Evolutionary conservation across 495 filamentous ascomycete genomes (phyloP).

Genomic region (Corynascus novoguineensis): DNA sequence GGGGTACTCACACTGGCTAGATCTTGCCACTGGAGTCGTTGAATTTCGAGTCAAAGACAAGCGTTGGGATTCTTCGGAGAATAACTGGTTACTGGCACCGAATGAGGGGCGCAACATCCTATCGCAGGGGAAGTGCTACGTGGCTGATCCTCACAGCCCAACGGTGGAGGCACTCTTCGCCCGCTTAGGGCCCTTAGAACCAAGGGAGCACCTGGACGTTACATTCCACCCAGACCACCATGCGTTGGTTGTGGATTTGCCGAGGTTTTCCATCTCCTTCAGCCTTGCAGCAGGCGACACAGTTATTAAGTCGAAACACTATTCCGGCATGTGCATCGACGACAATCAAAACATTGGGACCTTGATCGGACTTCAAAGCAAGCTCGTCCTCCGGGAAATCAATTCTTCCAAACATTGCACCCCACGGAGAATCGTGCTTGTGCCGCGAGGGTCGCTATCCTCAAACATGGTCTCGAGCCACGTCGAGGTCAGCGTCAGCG

Average conservation of each 20-base stretch:
- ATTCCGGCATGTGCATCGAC: conserved; percentile 49
- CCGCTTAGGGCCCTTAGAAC: conserved; percentile 11
- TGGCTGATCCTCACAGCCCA: conserved; percentile 13
- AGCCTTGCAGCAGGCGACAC: conserved; percentile 1
- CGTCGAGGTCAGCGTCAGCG: conserved; percentile 38
- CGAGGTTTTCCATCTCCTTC: conserved; percentile 17
- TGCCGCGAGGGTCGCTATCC: conserved; percentile 43
- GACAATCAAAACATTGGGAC: conserved; percentile 45
- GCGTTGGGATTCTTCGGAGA: conserved; percentile 35
- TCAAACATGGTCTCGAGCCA: conserved; percentile 30
- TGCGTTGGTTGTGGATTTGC: conserved; percentile 5
- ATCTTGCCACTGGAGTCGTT: conserved; percentile 21
- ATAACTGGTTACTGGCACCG: conserved; percentile 14
- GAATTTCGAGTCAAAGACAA: conserved; percentile 45
- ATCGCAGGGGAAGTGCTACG: background rate
- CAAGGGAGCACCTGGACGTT: conserved; percentile 3
- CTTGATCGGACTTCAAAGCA: conserved; percentile 49
- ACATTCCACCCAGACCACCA: background rate
- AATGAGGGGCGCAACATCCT: background rate
- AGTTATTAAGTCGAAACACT: conserved; percentile 19
- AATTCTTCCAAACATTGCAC: background rate
- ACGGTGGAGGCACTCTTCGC: background rate
- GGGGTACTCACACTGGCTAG: conserved; percentile 52
- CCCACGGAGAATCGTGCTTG: conserved; percentile 38
- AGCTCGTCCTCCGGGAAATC: conserved; percentile 43